These are phyloP conservation scores for Metarhizium rileyi DNA, from an alignment of 2,329 filamentous ascomycete genomes.

Conservation along the genomic window DNA sequence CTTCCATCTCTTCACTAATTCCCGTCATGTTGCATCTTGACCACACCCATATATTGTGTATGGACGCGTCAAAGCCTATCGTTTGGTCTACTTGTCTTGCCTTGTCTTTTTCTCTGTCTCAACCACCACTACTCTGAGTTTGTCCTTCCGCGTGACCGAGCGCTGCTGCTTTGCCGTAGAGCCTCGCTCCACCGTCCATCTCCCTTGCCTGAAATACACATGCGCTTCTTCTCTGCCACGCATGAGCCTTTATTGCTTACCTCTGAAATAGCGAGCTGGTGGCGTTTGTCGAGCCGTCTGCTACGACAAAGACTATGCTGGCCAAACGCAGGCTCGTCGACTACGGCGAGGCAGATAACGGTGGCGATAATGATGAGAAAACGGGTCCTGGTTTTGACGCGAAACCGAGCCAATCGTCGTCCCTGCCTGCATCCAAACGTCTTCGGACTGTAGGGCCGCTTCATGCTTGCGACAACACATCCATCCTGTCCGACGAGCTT, in stretches of 20 bases:
- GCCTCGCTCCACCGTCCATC: not conserved
- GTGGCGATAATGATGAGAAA: not conserved
- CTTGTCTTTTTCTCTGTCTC: too few species aligned
- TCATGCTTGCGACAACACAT: slow-evolving; percentile 48
- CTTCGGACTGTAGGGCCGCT: not conserved
- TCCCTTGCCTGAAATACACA: not conserved
- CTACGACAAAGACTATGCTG: slow-evolving; percentile 12
- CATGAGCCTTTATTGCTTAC: not conserved
- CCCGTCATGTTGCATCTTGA: too few species aligned
- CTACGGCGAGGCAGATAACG: not conserved
- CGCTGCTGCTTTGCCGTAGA: not conserved
- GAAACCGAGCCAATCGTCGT: not conserved
- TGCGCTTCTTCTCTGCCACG: not conserved
- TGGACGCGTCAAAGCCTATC: too few species aligned
- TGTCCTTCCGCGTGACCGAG: not conserved
- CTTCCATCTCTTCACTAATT: too few species aligned
- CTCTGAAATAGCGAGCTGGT: not conserved
- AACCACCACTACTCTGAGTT: too few species aligned
- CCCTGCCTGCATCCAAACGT: not conserved
- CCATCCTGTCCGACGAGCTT: slow-evolving; percentile 75
- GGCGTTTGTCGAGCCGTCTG: not conserved
- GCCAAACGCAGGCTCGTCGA: slow-evolving; percentile 16
- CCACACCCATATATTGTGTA: too few species aligned
- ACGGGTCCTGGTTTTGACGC: not conserved
- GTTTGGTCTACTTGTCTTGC: too few species aligned